Conservation (phyloP, 1,139 yeast species). For the Schizosaccharomyces versatilis region DNA sequence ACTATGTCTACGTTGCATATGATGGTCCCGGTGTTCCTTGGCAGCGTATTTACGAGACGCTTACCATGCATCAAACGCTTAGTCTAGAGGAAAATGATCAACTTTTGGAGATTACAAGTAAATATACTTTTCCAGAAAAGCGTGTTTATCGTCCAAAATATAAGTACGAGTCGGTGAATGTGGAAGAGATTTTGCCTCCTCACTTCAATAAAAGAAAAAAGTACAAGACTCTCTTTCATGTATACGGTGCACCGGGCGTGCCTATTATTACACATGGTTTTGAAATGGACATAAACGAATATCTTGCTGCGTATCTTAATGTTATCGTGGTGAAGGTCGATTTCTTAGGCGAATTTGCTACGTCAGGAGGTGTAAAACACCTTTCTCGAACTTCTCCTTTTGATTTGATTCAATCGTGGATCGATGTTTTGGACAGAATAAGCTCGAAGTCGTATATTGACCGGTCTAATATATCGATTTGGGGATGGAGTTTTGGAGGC, state of each 20-base stretch:
- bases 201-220: conserved; percentile 35
- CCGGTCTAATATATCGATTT: conserved; percentile 45
- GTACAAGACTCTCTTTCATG: conserved; percentile 63
- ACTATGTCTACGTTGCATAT: conserved; percentile 17
- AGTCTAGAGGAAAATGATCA: not conserved
- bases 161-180: not conserved
- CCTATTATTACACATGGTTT: conserved; percentile 40
- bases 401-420: not conserved
- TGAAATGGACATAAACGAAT: conserved; percentile 22
- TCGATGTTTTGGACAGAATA: not conserved
- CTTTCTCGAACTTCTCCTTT: not conserved
- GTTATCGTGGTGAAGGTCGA: not conserved
- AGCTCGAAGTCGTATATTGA: conserved; percentile 27
- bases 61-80: too few species aligned
- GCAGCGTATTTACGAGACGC: conserved; percentile 33
- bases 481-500: conserved; percentile 96
- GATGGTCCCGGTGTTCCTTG: conserved; percentile 47
- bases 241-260: conserved; percentile 91
- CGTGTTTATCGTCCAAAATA: not conserved
- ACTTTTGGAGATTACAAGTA: not conserved
- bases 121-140: not conserved
- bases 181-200: conserved; percentile 46
- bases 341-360: not conserved
- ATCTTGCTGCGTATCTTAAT: not conserved
- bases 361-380: not conserved